Evolutionary conservation across 805 yeast genomes (phyloP).

Genomic region (Cyberlindnera subsufficiens): DNA sequence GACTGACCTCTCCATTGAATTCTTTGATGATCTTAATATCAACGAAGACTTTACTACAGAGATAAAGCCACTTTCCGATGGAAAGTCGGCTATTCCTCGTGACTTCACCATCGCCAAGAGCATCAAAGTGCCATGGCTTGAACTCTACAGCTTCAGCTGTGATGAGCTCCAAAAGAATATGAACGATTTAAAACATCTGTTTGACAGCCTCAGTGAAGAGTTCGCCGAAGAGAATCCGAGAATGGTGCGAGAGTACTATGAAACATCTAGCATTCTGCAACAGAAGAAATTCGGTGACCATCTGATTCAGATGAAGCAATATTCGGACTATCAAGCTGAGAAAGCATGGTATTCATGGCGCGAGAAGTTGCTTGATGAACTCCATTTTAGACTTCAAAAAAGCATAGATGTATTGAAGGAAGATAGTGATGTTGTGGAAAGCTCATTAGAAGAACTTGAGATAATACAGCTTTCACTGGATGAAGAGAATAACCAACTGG

Average conservation of each 20-base stretch:
- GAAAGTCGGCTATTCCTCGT: conserved; percentile 1
- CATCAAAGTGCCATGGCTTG: conserved; percentile 23
- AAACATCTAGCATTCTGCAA: conserved; percentile 10
- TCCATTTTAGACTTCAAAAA: conserved; percentile 12
- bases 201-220: conserved; percentile 20
- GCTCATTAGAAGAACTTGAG: conserved; percentile 2
- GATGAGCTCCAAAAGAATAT: conserved; percentile 23
- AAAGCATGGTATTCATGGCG: conserved; percentile 23
- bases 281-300: conserved; percentile 22
- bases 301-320: conserved; percentile 21
- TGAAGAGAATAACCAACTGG: background rate
- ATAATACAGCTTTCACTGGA: conserved; percentile 2
- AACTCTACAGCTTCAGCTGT: conserved; percentile 23
- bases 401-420: conserved; percentile 8
- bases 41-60: conserved; percentile 18
- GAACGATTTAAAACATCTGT: conserved; percentile 16
- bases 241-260: conserved; percentile 22
- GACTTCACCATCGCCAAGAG: conserved; percentile 20
- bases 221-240: conserved; percentile 23
- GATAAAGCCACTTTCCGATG: conserved; percentile 6
- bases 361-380: conserved; percentile 19
- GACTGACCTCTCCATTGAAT: conserved; percentile 21
- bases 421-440: conserved; percentile 5
- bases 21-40: conserved; percentile 22
- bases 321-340: conserved; percentile 22